phyloP scores from a whole-genome alignment of 2,329 filamentous ascomycete species.

The Colletotrichum nymphaeae region DNA sequence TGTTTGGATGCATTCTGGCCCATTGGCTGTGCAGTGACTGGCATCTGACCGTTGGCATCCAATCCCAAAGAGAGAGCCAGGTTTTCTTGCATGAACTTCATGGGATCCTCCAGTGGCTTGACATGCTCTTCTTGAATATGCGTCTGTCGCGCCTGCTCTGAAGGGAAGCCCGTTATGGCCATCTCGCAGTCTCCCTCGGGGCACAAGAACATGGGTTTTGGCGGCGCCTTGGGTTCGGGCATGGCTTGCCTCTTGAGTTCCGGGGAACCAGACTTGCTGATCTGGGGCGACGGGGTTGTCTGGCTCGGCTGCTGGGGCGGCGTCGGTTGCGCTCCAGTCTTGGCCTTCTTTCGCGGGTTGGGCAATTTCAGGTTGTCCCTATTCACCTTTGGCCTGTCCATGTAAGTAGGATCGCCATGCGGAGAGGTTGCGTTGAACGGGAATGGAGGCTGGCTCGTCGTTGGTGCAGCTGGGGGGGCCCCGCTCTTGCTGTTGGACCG shows the following conservation, averaged over 20 bases:
- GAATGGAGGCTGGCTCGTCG: conserved; percentile 67
- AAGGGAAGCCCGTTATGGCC: conserved; percentile 60
- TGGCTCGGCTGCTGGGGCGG: conserved; percentile 51
- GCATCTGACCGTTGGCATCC: conserved; percentile 59
- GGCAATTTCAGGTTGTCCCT: conserved; percentile 66
- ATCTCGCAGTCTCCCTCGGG: conserved; percentile 66
- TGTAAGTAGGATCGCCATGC: conserved; percentile 69
- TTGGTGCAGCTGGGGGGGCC: conserved; percentile 66
- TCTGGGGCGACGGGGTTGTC: conserved; percentile 60
- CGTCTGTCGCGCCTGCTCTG: conserved; percentile 62
- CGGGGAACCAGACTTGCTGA: conserved; percentile 59
- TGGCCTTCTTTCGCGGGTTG: conserved; percentile 63
- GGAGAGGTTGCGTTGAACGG: conserved; percentile 67
- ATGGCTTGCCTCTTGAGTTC: conserved; percentile 52
- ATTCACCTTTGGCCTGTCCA: conserved; percentile 62
- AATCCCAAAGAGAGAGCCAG: conserved; percentile 62
- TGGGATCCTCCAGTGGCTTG: conserved; percentile 65
- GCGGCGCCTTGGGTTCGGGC: conserved; percentile 40
- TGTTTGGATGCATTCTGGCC: conserved; percentile 57
- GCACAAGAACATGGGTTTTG: conserved; percentile 61
- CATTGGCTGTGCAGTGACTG: conserved; percentile 52
- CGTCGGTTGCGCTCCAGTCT: conserved; percentile 53
- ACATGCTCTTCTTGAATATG: conserved; percentile 71
- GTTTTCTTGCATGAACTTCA: conserved; percentile 63
- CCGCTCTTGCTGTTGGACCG: conserved; percentile 57